Conservation (phyloP, 2,329 filamentous ascomycete genomes). For the Aspergillus latus region DNA sequence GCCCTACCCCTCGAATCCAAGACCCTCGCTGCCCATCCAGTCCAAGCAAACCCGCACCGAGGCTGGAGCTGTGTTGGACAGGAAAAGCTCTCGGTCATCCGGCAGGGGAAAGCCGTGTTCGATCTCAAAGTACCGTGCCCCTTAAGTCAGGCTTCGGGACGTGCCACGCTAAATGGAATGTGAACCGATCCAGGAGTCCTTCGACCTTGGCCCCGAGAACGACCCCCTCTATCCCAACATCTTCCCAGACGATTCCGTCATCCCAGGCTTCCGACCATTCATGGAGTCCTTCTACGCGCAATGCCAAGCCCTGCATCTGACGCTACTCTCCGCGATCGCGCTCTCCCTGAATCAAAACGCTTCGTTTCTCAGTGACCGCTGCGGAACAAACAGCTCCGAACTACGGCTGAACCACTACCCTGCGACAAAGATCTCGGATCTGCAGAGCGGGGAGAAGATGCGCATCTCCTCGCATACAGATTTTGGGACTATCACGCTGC, state of each 20-base stretch:
- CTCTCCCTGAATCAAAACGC: constrained; percentile 40
- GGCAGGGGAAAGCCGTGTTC: constrained; percentile 8
- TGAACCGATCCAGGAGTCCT: constrained; percentile 37
- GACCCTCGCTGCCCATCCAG: constrained; percentile 31
- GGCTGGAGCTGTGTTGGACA: constrained; percentile 34
- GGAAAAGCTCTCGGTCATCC: constrained; percentile 29
- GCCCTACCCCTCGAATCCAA: constrained; percentile 28
- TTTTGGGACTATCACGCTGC: constrained; percentile 16
- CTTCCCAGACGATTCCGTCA: constrained; percentile 48
- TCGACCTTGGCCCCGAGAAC: constrained; percentile 49
- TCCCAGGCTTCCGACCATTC: constrained; percentile 46
- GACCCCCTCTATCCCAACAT: constrained; percentile 45
- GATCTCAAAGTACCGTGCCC: background rate
- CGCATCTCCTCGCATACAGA: constrained; percentile 17
- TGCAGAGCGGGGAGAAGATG: constrained; percentile 4
- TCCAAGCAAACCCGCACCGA: constrained; percentile 30
- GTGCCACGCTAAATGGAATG: no score
- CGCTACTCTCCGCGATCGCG: constrained; percentile 47
- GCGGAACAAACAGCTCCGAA: constrained; percentile 56
- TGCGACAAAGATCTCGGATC: background rate
- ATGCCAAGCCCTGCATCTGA: constrained; percentile 42
- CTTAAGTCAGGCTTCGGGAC: background rate
- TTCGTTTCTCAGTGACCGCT: constrained; percentile 34
- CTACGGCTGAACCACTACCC: constrained; percentile 50
- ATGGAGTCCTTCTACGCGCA: constrained; percentile 42